phyloP scores from a whole-genome alignment of 1,139 yeast genomes.

The Lodderomyces metapsilosis region DNA sequence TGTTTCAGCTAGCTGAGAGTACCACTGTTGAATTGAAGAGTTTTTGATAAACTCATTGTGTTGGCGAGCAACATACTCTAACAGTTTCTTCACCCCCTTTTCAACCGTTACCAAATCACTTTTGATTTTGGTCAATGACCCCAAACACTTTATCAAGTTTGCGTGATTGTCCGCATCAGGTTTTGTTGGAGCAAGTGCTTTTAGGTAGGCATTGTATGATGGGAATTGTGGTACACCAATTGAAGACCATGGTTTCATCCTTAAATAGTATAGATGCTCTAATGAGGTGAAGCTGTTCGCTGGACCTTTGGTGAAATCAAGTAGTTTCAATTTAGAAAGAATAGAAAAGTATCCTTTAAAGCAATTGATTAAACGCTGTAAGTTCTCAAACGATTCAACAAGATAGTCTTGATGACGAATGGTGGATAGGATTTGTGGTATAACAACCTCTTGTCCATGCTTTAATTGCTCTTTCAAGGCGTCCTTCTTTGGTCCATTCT shows the following conservation, averaged over 20 bases:
- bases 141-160: conserved; percentile 13
- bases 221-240: conserved; percentile 79
- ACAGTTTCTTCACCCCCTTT: conserved; percentile 9
- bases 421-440: conserved; percentile 26
- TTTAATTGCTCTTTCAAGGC: conserved; percentile 25
- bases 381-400: conserved; percentile 35
- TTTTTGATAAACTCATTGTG: conserved; percentile 22
- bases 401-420: conserved; percentile 18
- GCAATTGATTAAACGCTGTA: conserved; percentile 32
- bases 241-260: conserved; percentile 81
- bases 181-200: conserved; percentile 8
- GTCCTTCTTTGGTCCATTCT: conserved; percentile 42
- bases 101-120: conserved; percentile 19
- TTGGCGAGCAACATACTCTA: conserved; percentile 14
- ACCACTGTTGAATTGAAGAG: conserved; percentile 13
- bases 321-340: conserved; percentile 23
- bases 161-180: conserved; percentile 9
- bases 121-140: conserved; percentile 13
- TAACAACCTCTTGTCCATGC: conserved; percentile 17
- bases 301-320: conserved; percentile 36
- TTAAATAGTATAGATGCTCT: conserved; percentile 56
- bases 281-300: conserved; percentile 38
- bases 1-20: conserved; percentile 7
- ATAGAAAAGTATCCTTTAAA: conserved; percentile 22
- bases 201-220: conserved; percentile 33